Evolutionary conservation across 2,329 filamentous ascomycete species (phyloP).

Genomic region (Claviceps sp.): DNA sequence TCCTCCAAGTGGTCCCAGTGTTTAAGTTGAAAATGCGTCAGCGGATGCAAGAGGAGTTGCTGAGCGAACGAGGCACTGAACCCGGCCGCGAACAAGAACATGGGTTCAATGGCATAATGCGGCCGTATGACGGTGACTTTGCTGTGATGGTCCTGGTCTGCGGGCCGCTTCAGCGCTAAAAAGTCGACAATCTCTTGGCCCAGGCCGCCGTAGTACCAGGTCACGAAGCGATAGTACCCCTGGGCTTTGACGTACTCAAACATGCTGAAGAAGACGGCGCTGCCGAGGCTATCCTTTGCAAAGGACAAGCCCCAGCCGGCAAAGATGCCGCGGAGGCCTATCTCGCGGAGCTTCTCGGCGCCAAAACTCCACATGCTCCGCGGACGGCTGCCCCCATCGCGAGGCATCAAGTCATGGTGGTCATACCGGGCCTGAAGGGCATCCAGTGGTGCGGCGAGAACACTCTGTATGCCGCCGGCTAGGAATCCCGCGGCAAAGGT

Average conservation of each 20-base stretch:
- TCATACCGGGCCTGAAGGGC: conserved; percentile 64
- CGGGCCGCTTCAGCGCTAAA: conserved; percentile 32
- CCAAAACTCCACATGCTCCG: conserved; percentile 64
- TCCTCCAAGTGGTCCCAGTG: conserved; percentile 63
- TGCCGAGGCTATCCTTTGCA: conserved; percentile 55
- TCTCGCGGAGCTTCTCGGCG: conserved; percentile 49
- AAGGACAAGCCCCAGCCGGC: conserved; percentile 59
- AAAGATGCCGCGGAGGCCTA: conserved; percentile 59
- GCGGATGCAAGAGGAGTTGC: conserved; percentile 56
- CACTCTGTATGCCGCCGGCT: conserved; percentile 55
- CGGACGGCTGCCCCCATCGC: conserved; percentile 26
- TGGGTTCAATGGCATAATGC: conserved; percentile 62
- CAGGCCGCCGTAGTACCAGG: conserved; percentile 52
- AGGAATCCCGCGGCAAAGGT: conserved; percentile 59
- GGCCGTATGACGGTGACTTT: conserved; percentile 45
- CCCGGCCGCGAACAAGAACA: conserved; percentile 57
- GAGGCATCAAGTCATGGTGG: conserved; percentile 33
- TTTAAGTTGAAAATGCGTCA: conserved; percentile 56
- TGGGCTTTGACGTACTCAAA: conserved; percentile 70
- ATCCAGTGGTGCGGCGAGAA: conserved; percentile 62
- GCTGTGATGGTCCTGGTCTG: conserved; percentile 8
- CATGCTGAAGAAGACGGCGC: conserved; percentile 58
- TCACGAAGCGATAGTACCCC: conserved; percentile 55
- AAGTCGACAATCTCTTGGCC: conserved; percentile 37
- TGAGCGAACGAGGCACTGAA: conserved; percentile 55